A percentile compares a stretch with the other conserved stretches of the same genome.
phyloP scores from a whole-genome alignment of 805 yeast species.

The Gaillardinia entomophila region DNA sequence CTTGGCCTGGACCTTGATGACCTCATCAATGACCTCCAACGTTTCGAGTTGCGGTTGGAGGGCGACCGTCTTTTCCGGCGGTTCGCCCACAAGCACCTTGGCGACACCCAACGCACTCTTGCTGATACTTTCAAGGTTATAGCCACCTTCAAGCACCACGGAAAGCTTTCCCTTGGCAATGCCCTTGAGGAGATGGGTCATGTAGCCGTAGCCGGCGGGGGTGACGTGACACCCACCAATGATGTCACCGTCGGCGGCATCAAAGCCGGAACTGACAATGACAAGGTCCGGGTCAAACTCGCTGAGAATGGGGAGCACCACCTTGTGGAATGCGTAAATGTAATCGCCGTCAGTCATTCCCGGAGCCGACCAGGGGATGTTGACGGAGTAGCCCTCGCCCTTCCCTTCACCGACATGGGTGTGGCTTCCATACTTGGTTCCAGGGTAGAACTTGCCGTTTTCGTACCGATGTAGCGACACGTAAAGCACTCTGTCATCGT shows the following conservation, averaged over 20 bases:
- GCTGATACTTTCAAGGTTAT: slow-evolving; percentile 86
- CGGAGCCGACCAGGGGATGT: slow-evolving; percentile 88
- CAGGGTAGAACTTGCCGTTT: slow-evolving; percentile 89
- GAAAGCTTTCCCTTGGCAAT: slow-evolving; percentile 85
- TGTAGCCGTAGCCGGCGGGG: slow-evolving; percentile 93
- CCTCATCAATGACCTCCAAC: slow-evolving; percentile 74
- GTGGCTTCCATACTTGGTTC: slow-evolving; percentile 78
- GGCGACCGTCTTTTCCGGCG: slow-evolving; percentile 73
- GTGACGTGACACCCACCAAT: slow-evolving; percentile 95
- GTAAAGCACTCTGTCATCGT: slow-evolving; percentile 87
- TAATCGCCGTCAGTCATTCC: slow-evolving; percentile 97
- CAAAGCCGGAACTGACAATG: slow-evolving; percentile 92
- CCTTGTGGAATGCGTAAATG: slow-evolving; percentile 79
- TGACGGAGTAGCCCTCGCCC: slow-evolving; percentile 84
- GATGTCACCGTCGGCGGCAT: slow-evolving; percentile 97
- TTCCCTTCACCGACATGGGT: slow-evolving; percentile 78
- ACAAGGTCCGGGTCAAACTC: slow-evolving; percentile 93
- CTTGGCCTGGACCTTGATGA: slow-evolving; percentile 69
- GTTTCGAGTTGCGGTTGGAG: slow-evolving; percentile 71
- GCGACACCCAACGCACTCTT: slow-evolving; percentile 89
- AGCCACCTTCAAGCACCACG: slow-evolving; percentile 94
- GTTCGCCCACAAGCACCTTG: slow-evolving; percentile 87
- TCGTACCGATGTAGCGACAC: slow-evolving; percentile 91
- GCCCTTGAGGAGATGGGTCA: slow-evolving; percentile 87
- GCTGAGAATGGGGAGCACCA: slow-evolving; percentile 80